Conservation (phyloP, 1,139 yeast species). For the Yamadazyma songkhlaensis region DNA sequence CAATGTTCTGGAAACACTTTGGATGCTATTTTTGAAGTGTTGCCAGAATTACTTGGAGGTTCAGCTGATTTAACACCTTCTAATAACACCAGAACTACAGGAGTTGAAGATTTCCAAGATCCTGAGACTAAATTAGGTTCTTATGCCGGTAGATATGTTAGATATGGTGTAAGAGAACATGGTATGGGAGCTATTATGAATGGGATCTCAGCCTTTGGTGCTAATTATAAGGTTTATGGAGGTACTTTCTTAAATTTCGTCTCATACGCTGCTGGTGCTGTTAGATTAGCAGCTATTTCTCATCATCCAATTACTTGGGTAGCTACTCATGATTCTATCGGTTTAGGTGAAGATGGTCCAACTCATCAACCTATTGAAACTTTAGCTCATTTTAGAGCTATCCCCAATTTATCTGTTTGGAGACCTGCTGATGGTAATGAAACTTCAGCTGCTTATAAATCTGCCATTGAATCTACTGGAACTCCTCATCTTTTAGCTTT, state of each 20-base stretch:
- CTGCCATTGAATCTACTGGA: constrained; percentile 63
- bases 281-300: constrained; percentile 90
- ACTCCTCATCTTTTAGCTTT: constrained; percentile 92
- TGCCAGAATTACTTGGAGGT: constrained; percentile 96
- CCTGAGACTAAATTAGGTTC: constrained; percentile 78
- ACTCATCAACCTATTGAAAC: constrained; percentile 99
- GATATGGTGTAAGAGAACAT: constrained; percentile 99
- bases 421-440: constrained; percentile 99
- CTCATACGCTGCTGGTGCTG: constrained; percentile 96
- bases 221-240: constrained; percentile 88
- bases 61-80: constrained; percentile 99
- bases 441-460: constrained; percentile 92
- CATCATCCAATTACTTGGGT: constrained; percentile 96
- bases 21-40: constrained; percentile 54
- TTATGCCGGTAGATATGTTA: constrained; percentile 89
- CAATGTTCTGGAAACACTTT: constrained; percentile 87
- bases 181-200: constrained; percentile 99
- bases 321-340: constrained; percentile 98
- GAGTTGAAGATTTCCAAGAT: constrained; percentile 91
- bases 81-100: constrained; percentile 87
- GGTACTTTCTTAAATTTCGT: constrained; percentile 99
- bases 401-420: constrained; percentile 95
- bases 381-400: constrained; percentile 94
- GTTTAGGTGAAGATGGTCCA: constrained; percentile 99
- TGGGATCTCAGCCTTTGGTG: constrained; percentile 96